These are phyloP conservation scores for Datisca glomerata DNA, from an alignment of 306 rosid genomes.

Conservation along the genomic window DNA sequence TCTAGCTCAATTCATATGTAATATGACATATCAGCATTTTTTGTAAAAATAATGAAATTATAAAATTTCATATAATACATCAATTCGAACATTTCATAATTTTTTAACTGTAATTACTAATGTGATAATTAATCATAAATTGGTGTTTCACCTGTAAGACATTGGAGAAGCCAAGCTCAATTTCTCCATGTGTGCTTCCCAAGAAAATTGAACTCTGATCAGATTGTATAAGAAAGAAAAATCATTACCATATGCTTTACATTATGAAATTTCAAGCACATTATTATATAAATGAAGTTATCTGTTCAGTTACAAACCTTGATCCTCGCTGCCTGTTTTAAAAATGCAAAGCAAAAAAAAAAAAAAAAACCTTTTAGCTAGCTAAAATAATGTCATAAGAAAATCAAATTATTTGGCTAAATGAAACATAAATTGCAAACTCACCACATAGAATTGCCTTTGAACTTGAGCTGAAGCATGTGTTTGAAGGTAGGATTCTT, in stretches of 20 bases:
- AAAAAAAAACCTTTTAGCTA: neutral
- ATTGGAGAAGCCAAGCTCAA: slow-evolving; percentile 8
- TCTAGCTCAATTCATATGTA: too few species aligned
- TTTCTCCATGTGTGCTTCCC: slow-evolving; percentile 11
- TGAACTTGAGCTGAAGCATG: slow-evolving; percentile 5
- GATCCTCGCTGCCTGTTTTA: slow-evolving; percentile 8
- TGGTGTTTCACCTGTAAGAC: neutral
- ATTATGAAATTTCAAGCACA: too few species aligned
- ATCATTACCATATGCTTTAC: neutral
- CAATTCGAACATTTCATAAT: neutral
- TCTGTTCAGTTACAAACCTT: slow-evolving; percentile 1
- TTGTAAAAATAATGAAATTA: too few species aligned
- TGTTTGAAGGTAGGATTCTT: slow-evolving; percentile 5
- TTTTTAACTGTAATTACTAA: neutral
- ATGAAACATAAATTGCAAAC: neutral
- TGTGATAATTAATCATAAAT: too few species aligned
- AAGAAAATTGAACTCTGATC: slow-evolving; percentile 6
- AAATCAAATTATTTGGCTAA: neutral
- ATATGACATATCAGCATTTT: too few species aligned
- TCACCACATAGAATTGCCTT: slow-evolving; percentile 7
- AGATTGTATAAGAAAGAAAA: neutral
- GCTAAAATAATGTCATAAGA: too few species aligned
- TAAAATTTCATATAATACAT: too few species aligned
- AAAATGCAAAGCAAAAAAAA: neutral
- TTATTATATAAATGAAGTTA: too few species aligned